These are phyloP conservation scores for Blastocystis sp. DNA, from an alignment of 352 stramenopile genomes.

Conservation along the genomic window DNA sequence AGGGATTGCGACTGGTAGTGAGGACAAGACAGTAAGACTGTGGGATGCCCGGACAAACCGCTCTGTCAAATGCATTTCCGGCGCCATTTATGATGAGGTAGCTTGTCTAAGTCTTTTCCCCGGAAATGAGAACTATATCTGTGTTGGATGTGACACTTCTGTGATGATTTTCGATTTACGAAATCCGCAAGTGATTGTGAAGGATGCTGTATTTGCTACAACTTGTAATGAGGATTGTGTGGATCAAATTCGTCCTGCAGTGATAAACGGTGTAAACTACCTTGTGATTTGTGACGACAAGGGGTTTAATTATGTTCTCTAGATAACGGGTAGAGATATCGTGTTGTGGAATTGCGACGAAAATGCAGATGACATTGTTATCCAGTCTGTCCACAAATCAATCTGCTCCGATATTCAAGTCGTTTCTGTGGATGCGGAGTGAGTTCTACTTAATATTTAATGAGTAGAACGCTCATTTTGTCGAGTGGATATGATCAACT, in stretches of 20 bases:
- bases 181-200: background rate
- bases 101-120: background rate
- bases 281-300: conserved; percentile 8
- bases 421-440: background rate
- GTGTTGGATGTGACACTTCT: conserved; percentile 3
- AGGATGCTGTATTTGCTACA: background rate
- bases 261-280: background rate
- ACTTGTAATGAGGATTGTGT: background rate
- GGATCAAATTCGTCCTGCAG: background rate
- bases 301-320: background rate
- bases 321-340: background rate
- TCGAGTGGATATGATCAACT: background rate
- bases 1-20: background rate
- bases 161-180: conserved; percentile 11
- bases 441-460: background rate
- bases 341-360: background rate
- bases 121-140: conserved; percentile 13
- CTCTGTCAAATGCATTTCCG: background rate
- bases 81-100: background rate
- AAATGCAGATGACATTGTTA: background rate
- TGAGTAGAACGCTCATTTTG: background rate
- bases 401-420: background rate
- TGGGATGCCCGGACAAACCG: background rate
- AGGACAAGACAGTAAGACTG: conserved; percentile 20
- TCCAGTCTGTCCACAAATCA: background rate